Percentiles rank a stretch among this genome's conserved stretches.
These are phyloP conservation scores for Hura crepitans DNA, from an alignment of 441 rosid genomes.

Conservation along the genomic window DNA sequence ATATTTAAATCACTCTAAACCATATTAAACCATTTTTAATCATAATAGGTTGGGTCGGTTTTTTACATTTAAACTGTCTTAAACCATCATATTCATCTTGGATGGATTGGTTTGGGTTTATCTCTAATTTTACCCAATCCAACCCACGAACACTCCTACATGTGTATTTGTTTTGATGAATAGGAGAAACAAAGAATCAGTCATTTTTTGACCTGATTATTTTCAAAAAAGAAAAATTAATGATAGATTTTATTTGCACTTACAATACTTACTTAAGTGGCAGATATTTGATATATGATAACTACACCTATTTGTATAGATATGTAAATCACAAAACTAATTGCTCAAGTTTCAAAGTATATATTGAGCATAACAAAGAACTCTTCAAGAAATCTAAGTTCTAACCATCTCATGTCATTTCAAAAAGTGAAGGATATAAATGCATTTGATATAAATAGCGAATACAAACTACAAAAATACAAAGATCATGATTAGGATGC, in stretches of 20 bases:
- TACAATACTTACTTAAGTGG: not conserved
- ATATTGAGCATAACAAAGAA: not conserved
- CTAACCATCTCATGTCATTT: not conserved
- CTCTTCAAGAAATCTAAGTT: not conserved
- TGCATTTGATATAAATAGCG: not conserved
- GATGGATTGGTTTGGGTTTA: no score
- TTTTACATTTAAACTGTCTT: no score
- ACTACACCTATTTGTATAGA: not conserved
- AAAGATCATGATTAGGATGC: conserved; percentile 2
- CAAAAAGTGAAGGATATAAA: not conserved
- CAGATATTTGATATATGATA: conserved; percentile 2
- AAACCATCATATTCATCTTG: no score
- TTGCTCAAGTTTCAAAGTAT: not conserved
- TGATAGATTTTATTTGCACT: not conserved
- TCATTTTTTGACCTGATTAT: not conserved
- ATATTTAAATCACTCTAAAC: no score
- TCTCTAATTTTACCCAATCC: no score
- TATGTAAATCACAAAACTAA: not conserved
- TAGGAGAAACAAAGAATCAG: not conserved
- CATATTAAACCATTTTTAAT: no score
- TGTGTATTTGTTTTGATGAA: not conserved
- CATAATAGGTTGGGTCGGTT: no score
- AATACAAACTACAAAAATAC: not conserved
- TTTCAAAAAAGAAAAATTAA: not conserved
- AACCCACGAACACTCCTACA: no score